phyloP scores from a whole-genome alignment of 139 green algal genomes.

The Eudorina sp. region DNA sequence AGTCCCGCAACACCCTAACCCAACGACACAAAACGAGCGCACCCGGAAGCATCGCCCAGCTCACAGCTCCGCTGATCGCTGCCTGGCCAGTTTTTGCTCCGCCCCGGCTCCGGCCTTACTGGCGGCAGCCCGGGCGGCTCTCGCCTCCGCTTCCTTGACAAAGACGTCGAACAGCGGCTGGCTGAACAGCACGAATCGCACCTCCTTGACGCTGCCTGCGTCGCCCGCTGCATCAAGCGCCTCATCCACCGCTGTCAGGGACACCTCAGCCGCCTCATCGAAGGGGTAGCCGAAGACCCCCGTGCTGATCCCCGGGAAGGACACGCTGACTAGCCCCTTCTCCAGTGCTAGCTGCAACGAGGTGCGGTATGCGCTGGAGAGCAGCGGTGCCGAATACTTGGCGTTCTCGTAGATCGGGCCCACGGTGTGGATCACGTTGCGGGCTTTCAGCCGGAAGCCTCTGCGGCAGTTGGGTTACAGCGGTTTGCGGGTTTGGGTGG shows the following conservation, averaged over 20 bases:
- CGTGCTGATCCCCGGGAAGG: slow-evolving; percentile 92
- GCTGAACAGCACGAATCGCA: slow-evolving; percentile 83
- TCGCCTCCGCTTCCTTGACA: not conserved
- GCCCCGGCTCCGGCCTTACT: not conserved
- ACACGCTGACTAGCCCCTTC: slow-evolving; percentile 71
- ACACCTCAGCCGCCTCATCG: slow-evolving; percentile 75
- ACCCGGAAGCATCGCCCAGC: not conserved
- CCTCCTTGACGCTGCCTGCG: slow-evolving; percentile 66
- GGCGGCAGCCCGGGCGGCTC: too few species aligned
- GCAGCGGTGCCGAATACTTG: slow-evolving; percentile 67
- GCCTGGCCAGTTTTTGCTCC: not conserved
- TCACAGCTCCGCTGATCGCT: not conserved
- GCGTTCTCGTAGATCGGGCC: slow-evolving; percentile 83
- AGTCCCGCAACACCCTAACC: too few species aligned
- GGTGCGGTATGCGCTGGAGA: slow-evolving; percentile 78
- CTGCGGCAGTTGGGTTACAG: slow-evolving; percentile 58
- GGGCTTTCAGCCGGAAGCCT: slow-evolving; percentile 75
- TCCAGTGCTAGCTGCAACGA: slow-evolving; percentile 74
- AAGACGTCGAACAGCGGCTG: slow-evolving; percentile 29
- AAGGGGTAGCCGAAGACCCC: slow-evolving; percentile 90
- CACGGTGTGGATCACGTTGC: slow-evolving; percentile 94
- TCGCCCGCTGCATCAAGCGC: slow-evolving; percentile 33
- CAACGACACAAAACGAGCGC: too few species aligned
- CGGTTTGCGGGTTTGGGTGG: not conserved
- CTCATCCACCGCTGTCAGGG: slow-evolving; percentile 59